These are phyloP conservation scores for Petunia axillaris DNA, from an alignment of 257 asterid species.

Conservation along the genomic window DNA sequence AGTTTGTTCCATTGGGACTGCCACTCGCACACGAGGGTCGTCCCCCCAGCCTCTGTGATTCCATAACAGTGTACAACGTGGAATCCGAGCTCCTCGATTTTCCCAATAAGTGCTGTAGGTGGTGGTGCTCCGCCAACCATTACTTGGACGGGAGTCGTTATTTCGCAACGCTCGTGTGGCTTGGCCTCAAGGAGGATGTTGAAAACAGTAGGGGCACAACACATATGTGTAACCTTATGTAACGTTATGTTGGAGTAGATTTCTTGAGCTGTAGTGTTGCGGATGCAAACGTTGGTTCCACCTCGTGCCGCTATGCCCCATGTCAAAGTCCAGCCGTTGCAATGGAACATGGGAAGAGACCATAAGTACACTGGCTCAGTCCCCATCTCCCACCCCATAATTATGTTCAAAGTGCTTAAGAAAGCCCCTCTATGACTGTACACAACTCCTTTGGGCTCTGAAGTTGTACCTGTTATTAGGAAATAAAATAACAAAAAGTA, in stretches of 20 bases:
- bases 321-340: slow-evolving; percentile 96
- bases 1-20: slow-evolving; percentile 59
- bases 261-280: slow-evolving; percentile 64
- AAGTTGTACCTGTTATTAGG: slow-evolving; percentile 52
- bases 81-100: slow-evolving; percentile 64
- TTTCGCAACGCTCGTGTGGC: slow-evolving; percentile 50
- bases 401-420: slow-evolving; percentile 68
- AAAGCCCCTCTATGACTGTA: slow-evolving; percentile 88
- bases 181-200: slow-evolving; percentile 64
- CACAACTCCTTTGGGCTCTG: slow-evolving; percentile 87
- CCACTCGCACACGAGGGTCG: slow-evolving; percentile 88
- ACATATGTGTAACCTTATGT: slow-evolving; percentile 86
- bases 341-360: slow-evolving; percentile 96
- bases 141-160: slow-evolving; percentile 46
- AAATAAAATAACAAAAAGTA: too few species aligned
- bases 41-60: slow-evolving; percentile 89
- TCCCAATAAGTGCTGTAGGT: slow-evolving; percentile 60
- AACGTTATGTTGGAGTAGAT: slow-evolving; percentile 54
- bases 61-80: slow-evolving; percentile 88
- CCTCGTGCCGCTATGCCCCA: slow-evolving; percentile 96
- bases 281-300: slow-evolving; percentile 86
- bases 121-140: slow-evolving; percentile 94
- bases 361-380: slow-evolving; percentile 76
- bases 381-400: slow-evolving; percentile 81
- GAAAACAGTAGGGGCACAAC: slow-evolving; percentile 83